Evolutionary conservation across 148 eudicot genomes (phyloP).

Genomic region (Amaranthus palmeri): DNA sequence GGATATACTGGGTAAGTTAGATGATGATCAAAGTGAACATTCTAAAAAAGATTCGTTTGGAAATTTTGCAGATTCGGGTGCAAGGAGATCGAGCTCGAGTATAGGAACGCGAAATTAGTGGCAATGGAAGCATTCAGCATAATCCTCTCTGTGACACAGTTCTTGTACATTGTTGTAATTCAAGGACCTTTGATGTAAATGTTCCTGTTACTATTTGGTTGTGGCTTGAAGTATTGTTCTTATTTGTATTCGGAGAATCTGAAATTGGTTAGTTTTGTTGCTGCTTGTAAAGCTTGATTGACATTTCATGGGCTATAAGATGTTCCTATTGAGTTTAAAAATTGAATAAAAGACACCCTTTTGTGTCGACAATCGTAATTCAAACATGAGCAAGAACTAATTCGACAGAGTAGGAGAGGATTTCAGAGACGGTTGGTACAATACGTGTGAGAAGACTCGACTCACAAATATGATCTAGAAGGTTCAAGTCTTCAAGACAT

Average conservation of each 20-base stretch:
- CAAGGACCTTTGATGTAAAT: constrained; percentile 25
- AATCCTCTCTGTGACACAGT: constrained; percentile 65
- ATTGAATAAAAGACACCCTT: neutral
- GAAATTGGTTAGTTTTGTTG: constrained; percentile 18
- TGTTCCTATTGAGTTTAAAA: constrained; percentile 1
- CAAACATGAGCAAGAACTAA: too few relatives aligned
- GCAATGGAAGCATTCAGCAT: constrained; percentile 78
- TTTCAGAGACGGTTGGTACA: too few relatives aligned
- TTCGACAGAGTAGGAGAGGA: too few relatives aligned
- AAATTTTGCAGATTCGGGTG: constrained; percentile 60
- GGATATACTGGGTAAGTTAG: too few relatives aligned
- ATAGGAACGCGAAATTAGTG: constrained; percentile 65
- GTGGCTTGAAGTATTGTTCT: too few relatives aligned
- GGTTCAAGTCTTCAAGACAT: too few relatives aligned
- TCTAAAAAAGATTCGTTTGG: neutral
- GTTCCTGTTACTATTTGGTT: too few relatives aligned
- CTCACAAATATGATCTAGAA: too few relatives aligned
- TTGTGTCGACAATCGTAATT: neutral
- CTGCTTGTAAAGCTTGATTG: constrained; percentile 10
- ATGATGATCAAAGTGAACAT: neutral
- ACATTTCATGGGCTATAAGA: constrained; percentile 2
- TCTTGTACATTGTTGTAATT: constrained; percentile 48
- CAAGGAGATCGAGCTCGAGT: constrained; percentile 56
- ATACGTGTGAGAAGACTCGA: too few relatives aligned
- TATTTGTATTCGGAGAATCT: neutral